Conservation (phyloP, 768 basidiomycete genomes). For the Russula emetica region DNA sequence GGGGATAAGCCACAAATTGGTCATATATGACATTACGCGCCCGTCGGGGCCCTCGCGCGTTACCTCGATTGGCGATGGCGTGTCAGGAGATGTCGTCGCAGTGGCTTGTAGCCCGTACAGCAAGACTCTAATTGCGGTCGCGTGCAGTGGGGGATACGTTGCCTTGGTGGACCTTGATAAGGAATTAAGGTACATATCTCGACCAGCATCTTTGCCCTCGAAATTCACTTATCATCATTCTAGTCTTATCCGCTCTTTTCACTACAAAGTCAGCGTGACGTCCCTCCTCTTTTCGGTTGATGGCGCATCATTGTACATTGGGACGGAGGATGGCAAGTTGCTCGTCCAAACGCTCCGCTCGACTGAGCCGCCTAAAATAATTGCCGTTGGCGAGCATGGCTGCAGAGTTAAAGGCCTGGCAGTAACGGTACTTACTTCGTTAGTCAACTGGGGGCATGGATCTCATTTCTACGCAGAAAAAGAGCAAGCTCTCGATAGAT, state of each 20-base stretch:
- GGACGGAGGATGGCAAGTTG: slow-evolving; percentile 61
- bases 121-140: slow-evolving; percentile 62
- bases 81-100: slow-evolving; percentile 48
- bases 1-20: slow-evolving; percentile 46
- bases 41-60: slow-evolving; percentile 53
- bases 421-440: slow-evolving; percentile 46
- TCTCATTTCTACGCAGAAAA: slow-evolving; percentile 22
- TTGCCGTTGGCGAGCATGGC: slow-evolving; percentile 47
- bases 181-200: slow-evolving; percentile 52
- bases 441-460: neutral
- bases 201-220: neutral
- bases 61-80: slow-evolving; percentile 44
- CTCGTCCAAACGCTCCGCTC: slow-evolving; percentile 59
- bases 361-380: slow-evolving; percentile 56
- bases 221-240: slow-evolving; percentile 4
- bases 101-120: slow-evolving; percentile 71
- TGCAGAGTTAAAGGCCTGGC: slow-evolving; percentile 49
- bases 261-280: slow-evolving; percentile 50
- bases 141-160: slow-evolving; percentile 51
- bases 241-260: slow-evolving; percentile 58
- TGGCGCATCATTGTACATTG: slow-evolving; percentile 61
- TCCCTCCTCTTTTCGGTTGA: slow-evolving; percentile 66
- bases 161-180: slow-evolving; percentile 68
- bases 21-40: slow-evolving; percentile 60
- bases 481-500: slow-evolving; percentile 30